Conservation (phyloP, 1,139 yeast genomes). For the Sugiyamaella sp. region DNA sequence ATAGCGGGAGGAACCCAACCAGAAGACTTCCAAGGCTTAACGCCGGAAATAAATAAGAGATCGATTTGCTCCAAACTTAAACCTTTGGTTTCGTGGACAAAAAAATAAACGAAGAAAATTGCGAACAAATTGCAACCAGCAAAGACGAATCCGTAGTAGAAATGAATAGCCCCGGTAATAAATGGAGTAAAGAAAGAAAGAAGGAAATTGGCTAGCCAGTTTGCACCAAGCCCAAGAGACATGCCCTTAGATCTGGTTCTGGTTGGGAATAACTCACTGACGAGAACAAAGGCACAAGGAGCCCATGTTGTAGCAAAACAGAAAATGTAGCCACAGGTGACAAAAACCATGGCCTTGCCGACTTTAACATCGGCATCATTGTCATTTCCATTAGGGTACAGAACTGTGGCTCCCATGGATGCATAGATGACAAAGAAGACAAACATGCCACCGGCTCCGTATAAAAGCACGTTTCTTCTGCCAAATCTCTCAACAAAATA, state of each 20-base stretch:
- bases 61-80: slow-evolving; percentile 64
- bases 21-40: not conserved
- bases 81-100: slow-evolving; percentile 74
- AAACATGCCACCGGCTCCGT: slow-evolving; percentile 68
- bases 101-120: slow-evolving; percentile 62
- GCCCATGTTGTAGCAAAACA: slow-evolving; percentile 90
- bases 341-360: slow-evolving; percentile 57
- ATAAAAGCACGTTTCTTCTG: slow-evolving; percentile 65
- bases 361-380: slow-evolving; percentile 57
- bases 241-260: slow-evolving; percentile 80
- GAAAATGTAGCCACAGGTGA: slow-evolving; percentile 77
- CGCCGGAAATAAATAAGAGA: not conserved
- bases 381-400: slow-evolving; percentile 49
- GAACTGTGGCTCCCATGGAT: slow-evolving; percentile 63
- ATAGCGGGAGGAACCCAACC: not conserved
- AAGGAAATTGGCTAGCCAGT: slow-evolving; percentile 77
- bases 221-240: slow-evolving; percentile 53
- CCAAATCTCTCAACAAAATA: slow-evolving; percentile 71
- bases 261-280: slow-evolving; percentile 77
- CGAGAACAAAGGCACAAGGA: slow-evolving; percentile 76
- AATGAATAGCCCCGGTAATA: slow-evolving; percentile 52
- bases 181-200: slow-evolving; percentile 53
- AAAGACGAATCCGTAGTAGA: slow-evolving; percentile 74
- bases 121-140: slow-evolving; percentile 64
- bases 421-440: slow-evolving; percentile 68